These are phyloP conservation scores for Rhizopogon vinicolor DNA, from an alignment of 768 basidiomycete species.

Conservation along the genomic window DNA sequence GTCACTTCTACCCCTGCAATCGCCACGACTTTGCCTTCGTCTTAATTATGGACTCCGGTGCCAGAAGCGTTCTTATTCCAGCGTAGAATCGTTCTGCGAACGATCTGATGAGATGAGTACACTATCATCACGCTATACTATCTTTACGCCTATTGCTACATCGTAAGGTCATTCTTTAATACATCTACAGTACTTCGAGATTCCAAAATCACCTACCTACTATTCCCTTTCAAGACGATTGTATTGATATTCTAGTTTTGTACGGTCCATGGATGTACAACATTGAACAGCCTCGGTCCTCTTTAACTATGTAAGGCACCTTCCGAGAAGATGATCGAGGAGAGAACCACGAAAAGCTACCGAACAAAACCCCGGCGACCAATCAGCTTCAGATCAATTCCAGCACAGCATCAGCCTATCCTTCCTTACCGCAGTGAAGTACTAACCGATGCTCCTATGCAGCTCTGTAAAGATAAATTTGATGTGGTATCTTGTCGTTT, in stretches of 20 bases:
- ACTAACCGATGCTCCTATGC: too few species aligned
- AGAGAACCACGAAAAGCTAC: background rate
- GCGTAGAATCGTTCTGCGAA: background rate
- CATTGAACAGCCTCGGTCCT: too few species aligned
- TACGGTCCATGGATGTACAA: too few species aligned
- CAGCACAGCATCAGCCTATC: background rate
- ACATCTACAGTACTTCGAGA: background rate
- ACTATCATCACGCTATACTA: too few species aligned
- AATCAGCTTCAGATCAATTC: background rate
- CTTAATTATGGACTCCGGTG: background rate
- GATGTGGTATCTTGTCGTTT: background rate
- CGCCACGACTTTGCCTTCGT: background rate
- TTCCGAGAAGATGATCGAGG: background rate
- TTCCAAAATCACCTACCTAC: background rate
- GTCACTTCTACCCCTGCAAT: conserved; percentile 1
- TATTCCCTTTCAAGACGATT: background rate
- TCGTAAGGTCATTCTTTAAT: background rate
- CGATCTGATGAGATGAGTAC: background rate
- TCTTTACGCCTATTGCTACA: too few species aligned
- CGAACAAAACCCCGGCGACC: background rate
- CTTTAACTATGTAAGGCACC: background rate
- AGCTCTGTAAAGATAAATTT: background rate
- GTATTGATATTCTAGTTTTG: background rate
- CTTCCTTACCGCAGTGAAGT: background rate
- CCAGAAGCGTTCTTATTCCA: background rate